Base-by-base conservation (phyloP, 2,329 filamentous ascomycete genomes). In the Diaporthe ampelina region DNA sequence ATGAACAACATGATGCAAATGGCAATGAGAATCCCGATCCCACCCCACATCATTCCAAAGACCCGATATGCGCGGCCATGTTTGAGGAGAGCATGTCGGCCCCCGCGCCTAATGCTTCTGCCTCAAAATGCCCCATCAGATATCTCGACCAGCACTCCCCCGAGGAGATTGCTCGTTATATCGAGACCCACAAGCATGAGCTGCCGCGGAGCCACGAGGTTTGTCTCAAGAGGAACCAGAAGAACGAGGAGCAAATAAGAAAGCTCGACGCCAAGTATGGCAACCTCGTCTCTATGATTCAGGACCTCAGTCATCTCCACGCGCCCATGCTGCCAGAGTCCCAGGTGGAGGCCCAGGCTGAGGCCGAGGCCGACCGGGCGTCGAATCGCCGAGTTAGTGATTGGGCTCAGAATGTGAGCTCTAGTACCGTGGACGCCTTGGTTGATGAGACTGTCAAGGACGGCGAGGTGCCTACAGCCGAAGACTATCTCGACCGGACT, bases 221-320 rank as follows among this genome's bases (percentile, higher is more conserved):
- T 58, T 98, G 96, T 82, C 92, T 98, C 75, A 92, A 94, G 80
- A 91, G 95, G 73, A 98, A 98, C 81, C 94, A 97, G 84, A 93
- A 91, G 82, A 96, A 95, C 80, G 93, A 96, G 78, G 90, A 94
- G 76, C 94, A 95, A 80, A 94, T 97, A 80, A 91, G 92, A 77
- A 94, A 97, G 83, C 88, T 98, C 72, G 96, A 98, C 82, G 94
- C 94, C 76, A 98, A 98, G 83, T 98, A 98, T 81, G 95, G 95
- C 77, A 96, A 93, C 81, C 86, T 98, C 57, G 95, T 94, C 78
- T 97, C 91, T 84, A 98, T 98, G 96, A 97, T 98, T 76, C 93
- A 97, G 82, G 95, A 95, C 11, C 87, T 98, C 52, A 94, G 95
- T 65, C 90, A 93, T 77, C 94, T 97, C 78, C 96, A 98, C 81